Evolutionary conservation across 2,329 filamentous ascomycete species (phyloP), one percentile per base, ranked within the genome.

Genomic region (Meredithiella fracta): DNA sequence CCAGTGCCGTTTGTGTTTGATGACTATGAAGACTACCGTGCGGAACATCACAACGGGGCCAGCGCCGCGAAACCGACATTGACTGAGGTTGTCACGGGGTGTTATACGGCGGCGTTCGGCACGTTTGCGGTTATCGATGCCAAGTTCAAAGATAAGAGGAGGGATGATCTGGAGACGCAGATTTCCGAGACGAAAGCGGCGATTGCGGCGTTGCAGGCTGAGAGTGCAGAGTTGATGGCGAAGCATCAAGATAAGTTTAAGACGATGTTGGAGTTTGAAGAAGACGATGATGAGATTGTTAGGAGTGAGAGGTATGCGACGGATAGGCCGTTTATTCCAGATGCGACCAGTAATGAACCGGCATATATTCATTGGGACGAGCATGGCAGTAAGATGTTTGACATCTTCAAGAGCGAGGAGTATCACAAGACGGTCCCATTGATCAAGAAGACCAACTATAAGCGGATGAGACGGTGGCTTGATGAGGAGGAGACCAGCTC

Each of bases 91-190:
- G 73, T 83, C 64, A 85, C 82, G 23, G 77, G 83, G 40, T 77
- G 76, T 65, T 86, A 86, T 63, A 82, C 82, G 25, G 78, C 80
- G 34, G 75, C 83, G 55, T 77, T 85, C 62, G 82, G 79, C 3
- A 77, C 79, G 1, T 82, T 81, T 1, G 75, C 81, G 9, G 69
- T 83, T 2, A 69, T 77, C 29, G 84, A 88, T 65, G 76, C 77
- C 4, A 70, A 72, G 26, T 65, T 69, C 29, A 86, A 86, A 64
- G 72, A 78, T 55, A 69, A 71, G 42, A 72, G 78, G 60, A 73
- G 76, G 50, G 72, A 71, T 59, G 74, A 82, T 60, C 78, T 85
- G 69, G 81, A 87, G 55, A 64, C 67, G 20, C 75, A 77, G 57
- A 75, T 61, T 17, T 54, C 47, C 50, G 54, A 61, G n/a, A 59